These are phyloP conservation scores for Scheffersomyces titani DNA, from an alignment of 1,139 yeast genomes.

Conservation along the genomic window DNA sequence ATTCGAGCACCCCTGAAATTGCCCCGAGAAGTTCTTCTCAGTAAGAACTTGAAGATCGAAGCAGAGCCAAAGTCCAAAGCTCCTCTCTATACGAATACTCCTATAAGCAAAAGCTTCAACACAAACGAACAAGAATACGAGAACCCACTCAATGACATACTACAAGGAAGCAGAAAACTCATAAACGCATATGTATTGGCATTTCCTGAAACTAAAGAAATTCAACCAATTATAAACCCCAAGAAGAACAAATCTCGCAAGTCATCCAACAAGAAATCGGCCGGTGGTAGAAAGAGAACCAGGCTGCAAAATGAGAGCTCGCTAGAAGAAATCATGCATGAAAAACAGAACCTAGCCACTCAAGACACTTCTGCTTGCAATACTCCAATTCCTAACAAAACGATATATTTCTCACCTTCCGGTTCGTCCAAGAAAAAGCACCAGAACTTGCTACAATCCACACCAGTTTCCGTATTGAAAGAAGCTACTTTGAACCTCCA, in stretches of 20 bases:
- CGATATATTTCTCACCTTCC: slow-evolving; percentile 35
- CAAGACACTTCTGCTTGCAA: slow-evolving; percentile 17
- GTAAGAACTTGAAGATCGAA: slow-evolving; percentile 25
- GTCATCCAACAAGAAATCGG: background rate
- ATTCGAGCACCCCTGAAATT: background rate
- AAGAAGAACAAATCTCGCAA: slow-evolving; percentile 1
- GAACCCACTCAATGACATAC: slow-evolving; percentile 33
- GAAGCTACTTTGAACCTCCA: slow-evolving; percentile 12
- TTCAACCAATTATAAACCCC: background rate
- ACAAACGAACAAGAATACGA: slow-evolving; percentile 5
- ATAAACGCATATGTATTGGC: slow-evolving; percentile 19
- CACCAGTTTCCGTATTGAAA: slow-evolving; percentile 26
- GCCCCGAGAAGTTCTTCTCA: slow-evolving; percentile 22
- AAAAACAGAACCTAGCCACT: slow-evolving; percentile 5
- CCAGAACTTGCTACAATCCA: slow-evolving; percentile 16
- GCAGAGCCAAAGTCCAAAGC: slow-evolving; percentile 16
- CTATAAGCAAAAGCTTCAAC: slow-evolving; percentile 15
- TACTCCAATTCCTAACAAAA: slow-evolving; percentile 33
- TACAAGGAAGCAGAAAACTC: slow-evolving; percentile 20
- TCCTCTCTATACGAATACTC: slow-evolving; percentile 10
- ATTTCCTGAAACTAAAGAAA: slow-evolving; percentile 16
- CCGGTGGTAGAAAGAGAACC: slow-evolving; percentile 3
- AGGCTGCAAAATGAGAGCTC: slow-evolving; percentile 7
- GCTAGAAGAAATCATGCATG: slow-evolving; percentile 5
- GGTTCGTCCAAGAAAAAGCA: slow-evolving; percentile 21